Evolutionary conservation across 2,329 filamentous ascomycete genomes (phyloP), one percentile per base, ranked within the genome.

Genomic region (Xylaria polymorpha): DNA sequence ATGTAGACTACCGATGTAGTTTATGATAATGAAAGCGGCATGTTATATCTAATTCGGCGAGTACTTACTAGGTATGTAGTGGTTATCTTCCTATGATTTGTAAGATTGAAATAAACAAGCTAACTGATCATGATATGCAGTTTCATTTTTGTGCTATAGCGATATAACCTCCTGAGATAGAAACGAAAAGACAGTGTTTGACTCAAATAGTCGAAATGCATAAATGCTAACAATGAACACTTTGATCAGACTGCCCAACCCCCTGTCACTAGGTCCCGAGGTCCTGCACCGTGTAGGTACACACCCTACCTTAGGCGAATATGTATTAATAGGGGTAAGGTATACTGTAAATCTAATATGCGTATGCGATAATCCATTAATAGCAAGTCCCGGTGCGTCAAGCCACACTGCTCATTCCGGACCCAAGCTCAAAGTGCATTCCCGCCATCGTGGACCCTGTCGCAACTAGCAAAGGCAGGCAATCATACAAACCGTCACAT

Each of bases 11-110:
- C 35, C 10, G 3, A 12, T 1, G 32, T 53, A 64, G 41, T 12
- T 59, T 37, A 53, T 56, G 46, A 56, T 55, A 60, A 61, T 64
- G 32, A 37, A 55, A 58, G 64, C 60, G n/a, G 63, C 2, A 37
- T 9, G 58, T 39, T 12, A 25, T 10, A 20, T 58, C 50, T 55
- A 53, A n/a, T 51, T 14, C 56, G 35, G 14, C 39, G 50, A 51
- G 14, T 22, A 41, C 4, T 35, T 35, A 35, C 8, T 8, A 35
- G n/a, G n/a, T 10, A 29, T 35, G 6, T 10, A n/a, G 10, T 48
- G 15, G 32, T n/a, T 20, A n/a, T 51, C 15, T 15, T 61, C 35
- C 22, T 9, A 18, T 25, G 6, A 25, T 3, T 39, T 18, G 15
- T 5, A 22, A 39, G 18, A 43, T 12, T 35, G 12, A n/a, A 53